A percentile compares a stretch with the other conserved stretches of the same genome.
These are phyloP conservation scores for Grammothele lineata DNA, from an alignment of 768 basidiomycete species.

Conservation along the genomic window DNA sequence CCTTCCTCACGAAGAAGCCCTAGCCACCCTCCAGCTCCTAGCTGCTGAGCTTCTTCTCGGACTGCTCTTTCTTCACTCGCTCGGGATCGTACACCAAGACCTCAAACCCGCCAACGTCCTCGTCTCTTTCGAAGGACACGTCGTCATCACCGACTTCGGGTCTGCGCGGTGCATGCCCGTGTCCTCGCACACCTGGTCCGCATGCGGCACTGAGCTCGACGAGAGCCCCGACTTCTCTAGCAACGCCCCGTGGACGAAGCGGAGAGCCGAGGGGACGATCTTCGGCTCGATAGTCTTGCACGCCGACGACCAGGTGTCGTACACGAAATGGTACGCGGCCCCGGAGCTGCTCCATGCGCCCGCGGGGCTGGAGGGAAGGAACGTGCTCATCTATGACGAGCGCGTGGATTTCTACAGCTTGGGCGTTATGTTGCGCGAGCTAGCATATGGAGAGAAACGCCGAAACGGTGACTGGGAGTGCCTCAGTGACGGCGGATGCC, in stretches of 20 bases:
- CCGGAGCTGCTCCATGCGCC: constrained; percentile 12
- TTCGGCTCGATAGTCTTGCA: constrained; percentile 10
- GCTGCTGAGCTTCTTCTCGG: constrained; percentile 13
- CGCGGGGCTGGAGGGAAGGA: background rate
- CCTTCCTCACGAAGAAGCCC: constrained; percentile 5
- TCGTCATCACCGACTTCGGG: constrained; percentile 14
- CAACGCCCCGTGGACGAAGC: background rate
- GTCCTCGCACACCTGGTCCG: background rate
- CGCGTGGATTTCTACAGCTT: constrained; percentile 18
- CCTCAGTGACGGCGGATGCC: too few species aligned
- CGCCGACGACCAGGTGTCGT: constrained; percentile 14
- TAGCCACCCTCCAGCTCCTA: constrained; percentile 5
- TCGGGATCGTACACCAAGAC: constrained; percentile 16
- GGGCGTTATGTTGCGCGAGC: constrained; percentile 13
- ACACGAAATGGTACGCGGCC: constrained; percentile 16
- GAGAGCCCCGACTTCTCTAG: background rate
- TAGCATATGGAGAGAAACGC: too few species aligned
- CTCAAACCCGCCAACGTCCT: constrained; percentile 18
- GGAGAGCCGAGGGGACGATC: background rate
- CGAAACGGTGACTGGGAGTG: too few species aligned
- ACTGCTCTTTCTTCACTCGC: constrained; percentile 8
- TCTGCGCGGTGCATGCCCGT: constrained; percentile 6
- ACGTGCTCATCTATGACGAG: constrained; percentile 13
- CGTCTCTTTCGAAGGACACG: constrained; percentile 10
- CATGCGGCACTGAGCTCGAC: too few species aligned